Percentiles rank a stretch among this genome's conserved stretches.
phyloP scores from a whole-genome alignment of 345 rosid species.

The Lumnitzera littorea region DNA sequence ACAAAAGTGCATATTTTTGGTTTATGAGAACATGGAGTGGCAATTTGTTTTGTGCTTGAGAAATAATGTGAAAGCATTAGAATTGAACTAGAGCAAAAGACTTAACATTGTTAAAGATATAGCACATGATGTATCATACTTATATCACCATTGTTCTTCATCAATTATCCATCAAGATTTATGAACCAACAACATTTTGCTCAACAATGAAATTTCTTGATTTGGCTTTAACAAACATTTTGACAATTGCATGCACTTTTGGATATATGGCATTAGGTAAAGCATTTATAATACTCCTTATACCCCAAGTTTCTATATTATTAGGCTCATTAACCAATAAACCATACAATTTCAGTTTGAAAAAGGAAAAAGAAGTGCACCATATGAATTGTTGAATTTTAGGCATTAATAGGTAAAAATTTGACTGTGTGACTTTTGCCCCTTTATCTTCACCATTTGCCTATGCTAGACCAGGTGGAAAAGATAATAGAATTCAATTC shows the following conservation, averaged over 20 bases:
- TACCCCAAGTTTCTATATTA: not conserved
- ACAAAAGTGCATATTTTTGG: constrained; percentile 3
- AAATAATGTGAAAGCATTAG: constrained; percentile 3
- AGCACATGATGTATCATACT: constrained; percentile 12
- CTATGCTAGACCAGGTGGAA: too few species aligned
- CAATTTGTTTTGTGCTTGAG: not conserved
- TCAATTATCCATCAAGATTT: constrained; percentile 21
- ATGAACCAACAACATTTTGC: constrained; percentile 20
- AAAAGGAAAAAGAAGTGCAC: too few species aligned
- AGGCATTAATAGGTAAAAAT: too few species aligned
- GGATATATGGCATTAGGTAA: constrained; percentile 22
- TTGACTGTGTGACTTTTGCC: too few species aligned
- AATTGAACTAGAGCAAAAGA: constrained; percentile 8
- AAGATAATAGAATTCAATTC: too few species aligned
- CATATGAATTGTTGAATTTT: too few species aligned
- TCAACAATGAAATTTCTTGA: constrained; percentile 1
- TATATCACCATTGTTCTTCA: constrained; percentile 6
- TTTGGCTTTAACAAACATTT: constrained; percentile 9
- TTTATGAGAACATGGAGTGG: constrained; percentile 13
- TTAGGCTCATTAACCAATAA: not conserved
- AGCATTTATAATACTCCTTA: not conserved
- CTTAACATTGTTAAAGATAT: constrained; percentile 4
- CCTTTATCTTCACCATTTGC: too few species aligned
- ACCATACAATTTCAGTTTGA: too few species aligned
- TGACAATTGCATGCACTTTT: constrained; percentile 8